phyloP scores from a whole-genome alignment of 2,329 filamentous ascomycete genomes.

The Mariannaea elegans region DNA sequence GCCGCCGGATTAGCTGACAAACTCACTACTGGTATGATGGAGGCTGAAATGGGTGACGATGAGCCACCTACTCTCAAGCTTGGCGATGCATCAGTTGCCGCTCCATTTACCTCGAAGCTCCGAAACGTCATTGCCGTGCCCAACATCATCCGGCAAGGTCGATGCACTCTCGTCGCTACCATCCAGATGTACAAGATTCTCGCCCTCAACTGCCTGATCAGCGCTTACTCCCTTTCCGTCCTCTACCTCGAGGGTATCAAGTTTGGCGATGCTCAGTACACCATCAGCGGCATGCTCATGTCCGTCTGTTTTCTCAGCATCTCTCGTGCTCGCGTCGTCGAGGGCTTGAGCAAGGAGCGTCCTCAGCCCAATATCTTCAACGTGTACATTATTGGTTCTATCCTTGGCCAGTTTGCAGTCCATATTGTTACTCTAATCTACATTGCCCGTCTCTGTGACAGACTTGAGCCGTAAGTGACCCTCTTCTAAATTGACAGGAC shows the following conservation, averaged over 20 bases:
- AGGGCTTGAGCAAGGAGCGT: slow-evolving; percentile 93
- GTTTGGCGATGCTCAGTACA: slow-evolving; percentile 97
- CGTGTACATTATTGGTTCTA: slow-evolving; percentile 96
- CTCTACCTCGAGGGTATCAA: slow-evolving; percentile 98
- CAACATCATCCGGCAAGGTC: slow-evolving; percentile 97
- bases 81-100: slow-evolving; percentile 95
- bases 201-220: slow-evolving; percentile 96
- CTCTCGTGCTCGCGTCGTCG: slow-evolving; percentile 95
- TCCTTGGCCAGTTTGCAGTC: slow-evolving; percentile 95
- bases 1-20: slow-evolving; percentile 85
- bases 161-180: slow-evolving; percentile 96
- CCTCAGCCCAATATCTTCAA: slow-evolving; percentile 99
- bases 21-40: slow-evolving; percentile 87
- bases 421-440: slow-evolving; percentile 96
- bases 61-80: slow-evolving; percentile 97
- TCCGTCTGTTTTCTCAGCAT: slow-evolving; percentile 99
- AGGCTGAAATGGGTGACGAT: slow-evolving; percentile 84
- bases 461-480: slow-evolving; percentile 78
- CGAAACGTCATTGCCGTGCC: slow-evolving; percentile 96
- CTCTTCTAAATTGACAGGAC: neutral
- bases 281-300: slow-evolving; percentile 99
- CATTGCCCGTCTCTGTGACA: slow-evolving; percentile 88
- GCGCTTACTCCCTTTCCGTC: slow-evolving; percentile 95
- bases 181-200: slow-evolving; percentile 99
- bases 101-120: slow-evolving; percentile 96